Conservation (phyloP, 768 basidiomycete species). For the Lepiota brunneoincarnata region DNA sequence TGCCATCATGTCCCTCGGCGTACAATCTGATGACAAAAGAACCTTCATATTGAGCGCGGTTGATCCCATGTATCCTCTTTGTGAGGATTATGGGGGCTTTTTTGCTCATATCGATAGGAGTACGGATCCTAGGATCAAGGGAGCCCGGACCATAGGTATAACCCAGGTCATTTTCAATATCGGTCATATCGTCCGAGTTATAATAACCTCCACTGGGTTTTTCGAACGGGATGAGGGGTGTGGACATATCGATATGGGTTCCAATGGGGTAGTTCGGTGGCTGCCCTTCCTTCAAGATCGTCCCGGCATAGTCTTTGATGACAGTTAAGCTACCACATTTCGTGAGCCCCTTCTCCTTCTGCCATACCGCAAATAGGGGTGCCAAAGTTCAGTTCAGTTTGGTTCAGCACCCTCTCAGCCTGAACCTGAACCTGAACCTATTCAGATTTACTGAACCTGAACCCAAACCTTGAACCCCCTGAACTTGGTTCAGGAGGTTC, state of each 20-base stretch:
- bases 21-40: constrained; percentile 5
- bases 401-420: no score
- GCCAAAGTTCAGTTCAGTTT: no score
- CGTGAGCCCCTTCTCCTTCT: background rate
- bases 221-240: constrained; percentile 2
- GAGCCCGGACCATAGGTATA: background rate
- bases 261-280: background rate
- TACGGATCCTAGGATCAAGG: background rate
- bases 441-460: no score
- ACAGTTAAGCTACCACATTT: constrained; percentile 4
- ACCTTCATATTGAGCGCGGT: constrained; percentile 2
- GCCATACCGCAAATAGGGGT: background rate
- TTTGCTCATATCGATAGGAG: background rate
- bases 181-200: background rate
- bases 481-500: no score
- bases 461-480: no score
- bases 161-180: background rate
- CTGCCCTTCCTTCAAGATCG: constrained; percentile 2
- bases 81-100: background rate
- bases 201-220: constrained; percentile 4
- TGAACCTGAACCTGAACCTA: no score
- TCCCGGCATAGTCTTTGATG: background rate
- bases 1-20: constrained; percentile 3
- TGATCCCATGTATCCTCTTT: background rate
- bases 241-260: background rate